Percentiles rank a stretch among this genome's conserved stretches.
These are phyloP conservation scores for Scedosporium dehoogii DNA, from an alignment of 2,329 filamentous ascomycete species.

Conservation along the genomic window DNA sequence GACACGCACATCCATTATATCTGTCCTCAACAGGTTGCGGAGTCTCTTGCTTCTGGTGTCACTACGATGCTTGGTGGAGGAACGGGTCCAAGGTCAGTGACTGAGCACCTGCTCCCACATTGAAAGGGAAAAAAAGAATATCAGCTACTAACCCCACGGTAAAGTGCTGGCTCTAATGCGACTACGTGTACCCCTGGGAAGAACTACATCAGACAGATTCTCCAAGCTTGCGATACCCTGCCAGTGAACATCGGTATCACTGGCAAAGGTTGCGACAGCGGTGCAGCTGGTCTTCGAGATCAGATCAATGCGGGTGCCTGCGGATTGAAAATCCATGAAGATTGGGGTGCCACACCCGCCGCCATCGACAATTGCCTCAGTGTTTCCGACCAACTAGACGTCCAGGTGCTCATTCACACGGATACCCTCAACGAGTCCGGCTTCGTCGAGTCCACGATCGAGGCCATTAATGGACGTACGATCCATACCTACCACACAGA, in stretches of 20 bases:
- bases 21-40: slow-evolving; percentile 82
- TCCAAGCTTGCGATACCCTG: slow-evolving; percentile 72
- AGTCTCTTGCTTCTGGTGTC: slow-evolving; percentile 74
- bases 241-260: slow-evolving; percentile 88
- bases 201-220: slow-evolving; percentile 77
- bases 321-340: slow-evolving; percentile 89
- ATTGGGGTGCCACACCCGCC: slow-evolving; percentile 87
- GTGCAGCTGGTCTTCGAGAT: slow-evolving; percentile 59
- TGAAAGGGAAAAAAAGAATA: background rate
- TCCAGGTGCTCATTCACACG: slow-evolving; percentile 91
- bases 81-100: slow-evolving; percentile 67
- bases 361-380: slow-evolving; percentile 80
- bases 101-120: background rate
- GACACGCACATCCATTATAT: slow-evolving; percentile 93
- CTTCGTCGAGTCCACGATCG: slow-evolving; percentile 88
- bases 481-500: slow-evolving; percentile 98
- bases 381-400: slow-evolving; percentile 83
- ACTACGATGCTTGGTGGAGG: slow-evolving; percentile 88
- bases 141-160: slow-evolving; percentile 13
- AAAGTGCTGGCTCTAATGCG: slow-evolving; percentile 73
- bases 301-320: slow-evolving; percentile 77
- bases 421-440: slow-evolving; percentile 95
- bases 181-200: slow-evolving; percentile 89
- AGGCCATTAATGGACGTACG: slow-evolving; percentile 73
- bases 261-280: slow-evolving; percentile 84